phyloP scores from a whole-genome alignment of 2,329 filamentous ascomycete species.

The Ceratocystiopsis sp. region DNA sequence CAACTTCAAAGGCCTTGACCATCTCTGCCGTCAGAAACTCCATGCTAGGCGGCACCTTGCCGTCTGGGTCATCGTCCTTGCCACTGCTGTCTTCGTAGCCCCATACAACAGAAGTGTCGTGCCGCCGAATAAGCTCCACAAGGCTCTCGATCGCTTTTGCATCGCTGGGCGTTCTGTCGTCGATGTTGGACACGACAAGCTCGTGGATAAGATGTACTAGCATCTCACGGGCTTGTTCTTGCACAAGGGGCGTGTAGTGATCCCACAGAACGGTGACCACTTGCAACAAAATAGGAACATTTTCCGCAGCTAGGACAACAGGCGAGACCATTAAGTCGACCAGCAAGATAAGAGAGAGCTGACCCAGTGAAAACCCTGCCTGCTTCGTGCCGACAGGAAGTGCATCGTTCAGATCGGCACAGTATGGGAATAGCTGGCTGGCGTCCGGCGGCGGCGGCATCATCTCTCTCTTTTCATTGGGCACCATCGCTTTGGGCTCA shows the following conservation, averaged over 20 bases:
- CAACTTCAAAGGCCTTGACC: constrained; percentile 67
- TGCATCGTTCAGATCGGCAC: constrained; percentile 65
- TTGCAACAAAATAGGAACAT: constrained; percentile 73
- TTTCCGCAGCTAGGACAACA: constrained; percentile 60
- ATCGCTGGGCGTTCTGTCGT: constrained; percentile 43
- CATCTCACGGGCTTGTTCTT: constrained; percentile 95
- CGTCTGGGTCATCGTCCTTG: constrained; percentile 53
- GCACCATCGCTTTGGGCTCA: constrained; percentile 91
- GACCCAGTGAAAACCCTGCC: constrained; percentile 78
- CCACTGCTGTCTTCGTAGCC: constrained; percentile 84
- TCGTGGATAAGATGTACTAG: constrained; percentile 95
- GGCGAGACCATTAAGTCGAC: constrained; percentile 95
- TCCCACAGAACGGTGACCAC: constrained; percentile 93
- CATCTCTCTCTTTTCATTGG: constrained; percentile 57
- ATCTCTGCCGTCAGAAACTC: constrained; percentile 65
- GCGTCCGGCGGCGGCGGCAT: constrained; percentile 44
- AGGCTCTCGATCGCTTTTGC: constrained; percentile 72
- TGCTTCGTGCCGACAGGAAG: constrained; percentile 83
- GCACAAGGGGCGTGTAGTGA: constrained; percentile 85
- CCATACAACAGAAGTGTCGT: constrained; percentile 79
- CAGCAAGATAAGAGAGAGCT: constrained; percentile 79
- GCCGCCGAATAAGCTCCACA: constrained; percentile 70
- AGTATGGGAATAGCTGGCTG: constrained; percentile 62
- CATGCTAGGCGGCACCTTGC: constrained; percentile 79
- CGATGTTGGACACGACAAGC: constrained; percentile 64